phyloP scores from a whole-genome alignment of 176 grass and related monocot species.

The Puya raimondii region DNA sequence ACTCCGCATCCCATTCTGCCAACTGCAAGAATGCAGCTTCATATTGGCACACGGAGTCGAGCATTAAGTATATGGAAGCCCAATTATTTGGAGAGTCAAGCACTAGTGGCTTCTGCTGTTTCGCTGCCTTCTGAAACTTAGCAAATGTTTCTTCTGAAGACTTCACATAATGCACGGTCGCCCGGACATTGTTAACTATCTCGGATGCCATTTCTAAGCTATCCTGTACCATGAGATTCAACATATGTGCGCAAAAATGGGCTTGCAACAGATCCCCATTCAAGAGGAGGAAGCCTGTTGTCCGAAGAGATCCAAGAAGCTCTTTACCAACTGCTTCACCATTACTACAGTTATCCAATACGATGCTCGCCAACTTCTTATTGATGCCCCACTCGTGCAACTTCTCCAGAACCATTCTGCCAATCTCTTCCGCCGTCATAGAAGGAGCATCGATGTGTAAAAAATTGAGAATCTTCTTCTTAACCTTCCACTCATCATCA shows the following conservation, averaged over 20 bases:
- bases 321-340: constrained; percentile 62
- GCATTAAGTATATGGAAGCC: constrained; percentile 74
- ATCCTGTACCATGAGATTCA: constrained; percentile 80
- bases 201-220: constrained; percentile 59
- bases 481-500: constrained; percentile 83
- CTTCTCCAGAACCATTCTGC: constrained; percentile 59
- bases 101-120: constrained; percentile 67
- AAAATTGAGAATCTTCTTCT: constrained; percentile 91
- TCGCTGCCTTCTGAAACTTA: constrained; percentile 65
- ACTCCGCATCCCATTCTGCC: constrained; percentile 58
- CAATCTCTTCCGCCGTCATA: constrained; percentile 35
- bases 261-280: constrained; percentile 70
- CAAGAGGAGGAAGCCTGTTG: constrained; percentile 53
- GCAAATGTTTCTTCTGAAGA: constrained; percentile 55
- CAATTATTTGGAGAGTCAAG: constrained; percentile 79
- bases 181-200: constrained; percentile 53
- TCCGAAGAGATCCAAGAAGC: constrained; percentile 53
- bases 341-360: constrained; percentile 63
- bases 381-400: constrained; percentile 73
- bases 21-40: constrained; percentile 59
- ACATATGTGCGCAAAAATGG: constrained; percentile 58
- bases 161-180: constrained; percentile 70
- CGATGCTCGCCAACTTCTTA: constrained; percentile 50
- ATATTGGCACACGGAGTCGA: constrained; percentile 83
- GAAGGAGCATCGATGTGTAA: constrained; percentile 47